phyloP scores from a whole-genome alignment of 2,329 filamentous ascomycete genomes.

The Dissoconium aciculare region DNA sequence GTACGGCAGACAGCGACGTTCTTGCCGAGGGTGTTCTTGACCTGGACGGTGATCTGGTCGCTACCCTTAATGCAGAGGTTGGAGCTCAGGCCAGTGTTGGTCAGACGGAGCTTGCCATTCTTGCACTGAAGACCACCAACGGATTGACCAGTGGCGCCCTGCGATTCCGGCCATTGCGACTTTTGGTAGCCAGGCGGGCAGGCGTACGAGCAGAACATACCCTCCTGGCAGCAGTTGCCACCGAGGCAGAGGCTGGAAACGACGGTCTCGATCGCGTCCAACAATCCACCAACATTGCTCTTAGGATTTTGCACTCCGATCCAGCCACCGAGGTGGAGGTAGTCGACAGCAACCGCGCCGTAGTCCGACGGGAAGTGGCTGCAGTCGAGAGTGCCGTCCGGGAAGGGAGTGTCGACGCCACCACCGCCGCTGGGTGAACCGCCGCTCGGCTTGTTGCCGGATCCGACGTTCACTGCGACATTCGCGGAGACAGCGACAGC shows the following conservation, averaged over 20 bases:
- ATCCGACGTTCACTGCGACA: slow-evolving; percentile 10
- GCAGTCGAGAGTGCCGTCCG: slow-evolving; percentile 58
- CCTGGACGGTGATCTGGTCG: slow-evolving; percentile 46
- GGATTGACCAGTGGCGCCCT: slow-evolving; percentile 69
- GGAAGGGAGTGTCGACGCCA: slow-evolving; percentile 56
- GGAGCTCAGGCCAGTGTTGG: slow-evolving; percentile 47
- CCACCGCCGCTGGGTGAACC: slow-evolving; percentile 20
- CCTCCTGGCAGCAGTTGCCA: slow-evolving; percentile 45
- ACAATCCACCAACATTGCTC: slow-evolving; percentile 22
- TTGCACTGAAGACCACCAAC: slow-evolving; percentile 80
- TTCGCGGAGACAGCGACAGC: slow-evolving; percentile 10
- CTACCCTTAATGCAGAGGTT: slow-evolving; percentile 63
- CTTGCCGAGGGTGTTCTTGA: slow-evolving; percentile 57
- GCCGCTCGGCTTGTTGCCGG: slow-evolving; percentile 7
- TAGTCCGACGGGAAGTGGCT: slow-evolving; percentile 62
- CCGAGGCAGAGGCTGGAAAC: slow-evolving; percentile 40
- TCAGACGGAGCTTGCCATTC: slow-evolving; percentile 60
- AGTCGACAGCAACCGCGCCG: slow-evolving; percentile 57
- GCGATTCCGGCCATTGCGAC: slow-evolving; percentile 68
- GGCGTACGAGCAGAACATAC: slow-evolving; percentile 76
- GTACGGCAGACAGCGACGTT: slow-evolving; percentile 75
- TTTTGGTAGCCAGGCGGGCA: slow-evolving; percentile 89
- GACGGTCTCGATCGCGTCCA: slow-evolving; percentile 50
- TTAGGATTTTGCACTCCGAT: slow-evolving; percentile 51
- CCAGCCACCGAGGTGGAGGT: slow-evolving; percentile 60